A percentile compares a stretch with the other conserved stretches of the same genome.
These are phyloP conservation scores for Bromus sterilis DNA, from an alignment of 176 grass and related monocot genomes.

Conservation along the genomic window DNA sequence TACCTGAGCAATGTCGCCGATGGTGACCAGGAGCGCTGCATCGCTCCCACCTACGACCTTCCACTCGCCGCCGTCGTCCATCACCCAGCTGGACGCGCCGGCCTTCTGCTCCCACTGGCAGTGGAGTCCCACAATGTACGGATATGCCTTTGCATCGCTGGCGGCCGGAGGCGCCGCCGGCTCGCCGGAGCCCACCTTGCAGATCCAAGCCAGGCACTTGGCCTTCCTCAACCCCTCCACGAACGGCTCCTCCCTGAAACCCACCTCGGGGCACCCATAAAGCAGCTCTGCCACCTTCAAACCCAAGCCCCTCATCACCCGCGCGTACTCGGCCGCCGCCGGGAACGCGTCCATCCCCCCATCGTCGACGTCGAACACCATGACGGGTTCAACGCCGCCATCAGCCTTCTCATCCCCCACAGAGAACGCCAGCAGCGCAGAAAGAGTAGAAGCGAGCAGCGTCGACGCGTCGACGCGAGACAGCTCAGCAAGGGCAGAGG, in stretches of 20 bases:
- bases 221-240: constrained; percentile 36
- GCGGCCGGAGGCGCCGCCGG: not conserved
- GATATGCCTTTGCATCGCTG: constrained; percentile 45
- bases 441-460: not conserved
- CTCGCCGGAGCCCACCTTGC: constrained; percentile 18
- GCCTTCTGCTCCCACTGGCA: constrained; percentile 38
- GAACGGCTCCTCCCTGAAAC: constrained; percentile 34
- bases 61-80: constrained; percentile 45
- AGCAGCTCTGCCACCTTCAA: constrained; percentile 46
- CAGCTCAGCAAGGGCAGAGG: constrained; percentile 37
- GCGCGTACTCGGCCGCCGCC: constrained; percentile 36
- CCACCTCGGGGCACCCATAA: constrained; percentile 5
- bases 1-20: constrained; percentile 92
- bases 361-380: constrained; percentile 43
- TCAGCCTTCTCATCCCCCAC: constrained; percentile 20
- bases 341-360: constrained; percentile 16
- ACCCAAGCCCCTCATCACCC: constrained; percentile 42
- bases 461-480: not conserved
- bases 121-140: constrained; percentile 54
- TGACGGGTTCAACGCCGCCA: not conserved
- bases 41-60: constrained; percentile 19
- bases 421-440: constrained; percentile 32
- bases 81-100: constrained; percentile 32
- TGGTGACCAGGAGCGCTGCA: constrained; percentile 50
- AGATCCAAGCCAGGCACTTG: constrained; percentile 67